These are phyloP conservation scores for Xylaria scruposa DNA, from an alignment of 495 filamentous ascomycete species.

Conservation along the genomic window DNA sequence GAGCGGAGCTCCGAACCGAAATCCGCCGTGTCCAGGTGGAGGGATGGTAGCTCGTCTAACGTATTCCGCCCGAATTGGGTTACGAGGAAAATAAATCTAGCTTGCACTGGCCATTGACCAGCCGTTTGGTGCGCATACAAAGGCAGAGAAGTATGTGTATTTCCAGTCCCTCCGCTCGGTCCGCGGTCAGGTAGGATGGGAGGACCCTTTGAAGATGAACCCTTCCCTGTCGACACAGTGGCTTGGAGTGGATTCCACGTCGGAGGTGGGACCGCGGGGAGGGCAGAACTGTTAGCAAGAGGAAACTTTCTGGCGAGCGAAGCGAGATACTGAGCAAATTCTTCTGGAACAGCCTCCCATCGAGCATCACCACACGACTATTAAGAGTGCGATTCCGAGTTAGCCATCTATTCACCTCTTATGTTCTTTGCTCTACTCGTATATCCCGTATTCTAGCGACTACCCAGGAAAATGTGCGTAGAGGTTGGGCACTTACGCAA, in stretches of 20 bases:
- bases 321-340: not conserved
- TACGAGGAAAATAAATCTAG: not conserved
- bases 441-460: not conserved
- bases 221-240: not conserved
- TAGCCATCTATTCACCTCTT: not conserved
- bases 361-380: not conserved
- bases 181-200: not conserved
- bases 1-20: not conserved
- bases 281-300: not conserved
- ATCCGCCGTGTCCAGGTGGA: not conserved
- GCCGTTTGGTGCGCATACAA: not conserved
- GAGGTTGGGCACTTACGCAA: not conserved
- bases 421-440: not conserved
- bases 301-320: not conserved
- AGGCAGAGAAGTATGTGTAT: not conserved
- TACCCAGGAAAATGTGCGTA: not conserved
- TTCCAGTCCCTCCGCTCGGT: not conserved
- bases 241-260: not conserved
- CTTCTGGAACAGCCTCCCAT: not conserved
- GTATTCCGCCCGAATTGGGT: not conserved
- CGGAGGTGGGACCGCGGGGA: not conserved
- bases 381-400: not conserved
- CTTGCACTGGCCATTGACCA: not conserved
- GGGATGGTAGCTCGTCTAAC: not conserved
- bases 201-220: not conserved